Evolutionary conservation across 345 rosid genomes (phyloP).

Genomic region (Corchorus olitorius): DNA sequence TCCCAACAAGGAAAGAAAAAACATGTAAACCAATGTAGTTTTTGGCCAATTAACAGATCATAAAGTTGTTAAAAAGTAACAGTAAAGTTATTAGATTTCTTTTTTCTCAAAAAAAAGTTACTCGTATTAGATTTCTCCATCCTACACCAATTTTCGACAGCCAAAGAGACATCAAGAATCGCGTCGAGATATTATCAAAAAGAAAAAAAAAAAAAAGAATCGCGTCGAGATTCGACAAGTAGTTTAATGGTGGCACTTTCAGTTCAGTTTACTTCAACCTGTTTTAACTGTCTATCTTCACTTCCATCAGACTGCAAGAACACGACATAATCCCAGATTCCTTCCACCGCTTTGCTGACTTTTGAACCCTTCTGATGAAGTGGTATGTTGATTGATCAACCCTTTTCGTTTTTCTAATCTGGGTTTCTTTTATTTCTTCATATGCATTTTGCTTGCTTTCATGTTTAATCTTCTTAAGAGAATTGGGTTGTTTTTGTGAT

Average conservation of each 20-base stretch:
- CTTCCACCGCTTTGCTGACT: neutral
- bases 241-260: neutral
- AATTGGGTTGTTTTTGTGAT: constrained; percentile 1
- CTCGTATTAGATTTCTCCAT: too few species aligned
- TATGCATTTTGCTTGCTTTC: neutral
- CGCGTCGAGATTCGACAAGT: too few species aligned
- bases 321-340: neutral
- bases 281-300: neutral
- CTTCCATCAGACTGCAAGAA: neutral
- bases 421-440: neutral
- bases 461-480: neutral
- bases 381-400: neutral
- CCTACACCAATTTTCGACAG: too few species aligned
- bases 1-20: too few species aligned
- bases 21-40: too few species aligned
- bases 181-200: too few species aligned
- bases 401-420: neutral
- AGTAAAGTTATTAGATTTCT: too few species aligned
- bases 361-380: neutral
- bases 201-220: too few species aligned
- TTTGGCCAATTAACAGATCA: too few species aligned
- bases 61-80: too few species aligned
- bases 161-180: too few species aligned
- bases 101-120: too few species aligned
- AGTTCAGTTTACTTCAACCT: neutral